Percentiles rank a stretch among this genome's conserved stretches.
Evolutionary conservation across 2,329 filamentous ascomycete species (phyloP).

Genomic region (Claviceps sp.): DNA sequence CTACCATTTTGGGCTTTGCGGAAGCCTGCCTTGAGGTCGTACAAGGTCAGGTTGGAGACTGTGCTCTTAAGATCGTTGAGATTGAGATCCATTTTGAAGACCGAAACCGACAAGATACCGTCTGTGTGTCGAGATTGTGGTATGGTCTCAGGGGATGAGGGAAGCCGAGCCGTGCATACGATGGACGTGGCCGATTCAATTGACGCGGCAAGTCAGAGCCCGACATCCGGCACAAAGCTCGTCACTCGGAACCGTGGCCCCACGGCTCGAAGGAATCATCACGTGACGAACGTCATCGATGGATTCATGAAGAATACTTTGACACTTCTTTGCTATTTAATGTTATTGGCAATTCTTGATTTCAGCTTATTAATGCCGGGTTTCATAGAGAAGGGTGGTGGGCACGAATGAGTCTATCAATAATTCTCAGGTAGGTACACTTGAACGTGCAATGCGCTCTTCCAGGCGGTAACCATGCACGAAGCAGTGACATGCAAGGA

Average conservation of each 20-base stretch:
- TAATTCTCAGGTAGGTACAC: too few species aligned
- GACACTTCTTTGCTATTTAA: too few species aligned
- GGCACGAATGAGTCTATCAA: too few species aligned
- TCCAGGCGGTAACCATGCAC: too few species aligned
- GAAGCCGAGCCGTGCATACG: not conserved
- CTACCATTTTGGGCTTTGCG: conserved; percentile 94
- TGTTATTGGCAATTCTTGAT: too few species aligned
- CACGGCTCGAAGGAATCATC: not conserved
- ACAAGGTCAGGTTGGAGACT: conserved; percentile 83
- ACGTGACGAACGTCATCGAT: too few species aligned
- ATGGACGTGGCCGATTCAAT: not conserved
- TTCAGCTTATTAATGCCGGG: too few species aligned
- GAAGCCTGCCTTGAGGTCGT: conserved; percentile 89
- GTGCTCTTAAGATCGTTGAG: conserved; percentile 72
- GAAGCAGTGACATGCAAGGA: too few species aligned
- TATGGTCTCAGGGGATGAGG: not conserved
- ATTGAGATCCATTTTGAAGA: conserved; percentile 68
- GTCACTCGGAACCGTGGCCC: conserved; percentile 1
- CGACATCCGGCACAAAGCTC: not conserved
- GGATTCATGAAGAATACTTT: too few species aligned
- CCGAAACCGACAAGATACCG: not conserved
- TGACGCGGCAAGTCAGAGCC: not conserved
- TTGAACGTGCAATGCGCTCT: too few species aligned
- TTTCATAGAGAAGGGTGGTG: too few species aligned
- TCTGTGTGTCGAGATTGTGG: not conserved